These are phyloP conservation scores for Diaporthe vaccinii DNA, from an alignment of 2,329 filamentous ascomycete species.

Conservation along the genomic window DNA sequence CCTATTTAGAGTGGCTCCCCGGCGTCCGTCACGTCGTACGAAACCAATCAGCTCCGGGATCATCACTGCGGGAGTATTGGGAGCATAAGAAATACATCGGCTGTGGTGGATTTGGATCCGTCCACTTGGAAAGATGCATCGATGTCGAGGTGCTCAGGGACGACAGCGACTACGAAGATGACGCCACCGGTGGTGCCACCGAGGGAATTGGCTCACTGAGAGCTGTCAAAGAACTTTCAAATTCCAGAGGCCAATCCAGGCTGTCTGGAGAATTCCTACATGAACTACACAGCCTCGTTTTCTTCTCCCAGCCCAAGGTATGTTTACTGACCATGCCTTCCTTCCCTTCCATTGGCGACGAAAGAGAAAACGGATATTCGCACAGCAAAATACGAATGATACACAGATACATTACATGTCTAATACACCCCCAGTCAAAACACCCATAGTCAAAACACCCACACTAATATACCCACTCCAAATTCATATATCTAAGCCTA, in stretches of 20 bases:
- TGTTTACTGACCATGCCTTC: not conserved
- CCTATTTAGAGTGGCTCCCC: not conserved
- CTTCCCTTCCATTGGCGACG: not conserved
- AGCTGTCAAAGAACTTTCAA: not conserved
- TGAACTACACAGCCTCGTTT: not conserved
- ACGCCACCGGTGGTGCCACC: not conserved
- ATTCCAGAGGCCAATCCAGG: not conserved
- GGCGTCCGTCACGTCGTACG: not conserved
- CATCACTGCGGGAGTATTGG: not conserved
- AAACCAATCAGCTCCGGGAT: not conserved
- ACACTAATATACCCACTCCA: too few species aligned
- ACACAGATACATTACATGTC: too few species aligned
- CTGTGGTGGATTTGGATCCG: slow-evolving; percentile 2
- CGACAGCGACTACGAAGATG: not conserved
- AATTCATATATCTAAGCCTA: too few species aligned
- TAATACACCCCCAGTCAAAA: too few species aligned
- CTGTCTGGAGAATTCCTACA: not conserved
- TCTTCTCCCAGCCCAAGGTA: not conserved
- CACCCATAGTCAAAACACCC: too few species aligned
- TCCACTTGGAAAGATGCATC: not conserved
- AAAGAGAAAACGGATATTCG: too few species aligned
- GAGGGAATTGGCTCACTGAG: not conserved
- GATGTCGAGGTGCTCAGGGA: not conserved
- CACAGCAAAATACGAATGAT: too few species aligned
- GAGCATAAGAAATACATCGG: not conserved